Conservation (phyloP, 257 asterid species). For the Scutellaria baicalensis region DNA sequence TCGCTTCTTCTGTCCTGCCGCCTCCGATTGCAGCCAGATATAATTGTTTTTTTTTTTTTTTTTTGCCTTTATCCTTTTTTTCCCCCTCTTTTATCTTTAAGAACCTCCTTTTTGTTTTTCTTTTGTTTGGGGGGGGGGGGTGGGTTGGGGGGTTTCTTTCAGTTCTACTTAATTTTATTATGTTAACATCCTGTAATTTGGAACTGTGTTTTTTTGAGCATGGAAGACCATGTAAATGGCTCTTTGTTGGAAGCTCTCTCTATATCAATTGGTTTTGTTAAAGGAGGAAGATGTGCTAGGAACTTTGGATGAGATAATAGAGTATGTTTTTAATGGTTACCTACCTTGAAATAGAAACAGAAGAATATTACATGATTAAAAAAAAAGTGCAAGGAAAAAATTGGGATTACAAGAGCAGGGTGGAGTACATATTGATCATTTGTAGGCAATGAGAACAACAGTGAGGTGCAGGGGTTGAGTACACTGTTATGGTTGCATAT, state of each 20-base stretch:
- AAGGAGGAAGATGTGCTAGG: not conserved
- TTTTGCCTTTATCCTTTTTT: too few relatives aligned
- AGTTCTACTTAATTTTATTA: too few relatives aligned
- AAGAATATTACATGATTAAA: too few relatives aligned
- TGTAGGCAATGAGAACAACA: not conserved
- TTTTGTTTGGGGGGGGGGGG: too few relatives aligned
- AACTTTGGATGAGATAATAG: not conserved
- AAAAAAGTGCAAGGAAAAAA: not conserved
- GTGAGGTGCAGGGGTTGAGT: not conserved
- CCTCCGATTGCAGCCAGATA: too few relatives aligned
- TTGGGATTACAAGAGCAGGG: not conserved
- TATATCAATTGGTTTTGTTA: not conserved
- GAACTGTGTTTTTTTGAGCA: not conserved
- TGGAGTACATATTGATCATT: not conserved
- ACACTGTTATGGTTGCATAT: not conserved
- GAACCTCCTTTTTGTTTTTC: too few relatives aligned
- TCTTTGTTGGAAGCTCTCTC: not conserved
- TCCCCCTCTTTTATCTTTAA: too few relatives aligned
- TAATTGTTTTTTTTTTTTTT: too few relatives aligned
- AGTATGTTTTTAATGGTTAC: not conserved
- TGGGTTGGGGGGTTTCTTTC: too few relatives aligned
- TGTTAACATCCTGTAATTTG: too few relatives aligned
- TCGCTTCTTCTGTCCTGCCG: too few relatives aligned
- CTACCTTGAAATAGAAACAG: not conserved
- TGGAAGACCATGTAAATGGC: not conserved